These are phyloP conservation scores for Sutorius eximius DNA, from an alignment of 1,284 basidiomycete species.

Conservation along the genomic window DNA sequence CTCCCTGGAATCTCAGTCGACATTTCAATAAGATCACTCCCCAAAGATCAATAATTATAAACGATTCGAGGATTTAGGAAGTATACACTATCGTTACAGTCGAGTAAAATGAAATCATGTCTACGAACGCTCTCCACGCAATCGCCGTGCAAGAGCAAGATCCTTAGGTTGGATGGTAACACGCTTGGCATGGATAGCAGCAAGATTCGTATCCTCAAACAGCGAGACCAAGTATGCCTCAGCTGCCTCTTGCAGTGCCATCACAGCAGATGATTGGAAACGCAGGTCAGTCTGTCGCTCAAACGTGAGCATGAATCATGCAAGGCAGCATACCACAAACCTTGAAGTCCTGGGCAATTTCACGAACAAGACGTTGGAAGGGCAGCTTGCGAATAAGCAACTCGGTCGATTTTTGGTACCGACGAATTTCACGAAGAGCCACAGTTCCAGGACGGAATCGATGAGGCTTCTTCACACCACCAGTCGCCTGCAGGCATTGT, in stretches of 20 bases:
- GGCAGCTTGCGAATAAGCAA: constrained; percentile 90
- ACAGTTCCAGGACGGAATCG: constrained; percentile 97
- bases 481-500: constrained; percentile 46
- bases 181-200: constrained; percentile 75
- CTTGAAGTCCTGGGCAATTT: constrained; percentile 75
- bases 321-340: constrained; percentile 38
- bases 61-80: neutral
- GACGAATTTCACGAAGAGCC: constrained; percentile 94
- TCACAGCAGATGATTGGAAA: constrained; percentile 75
- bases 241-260: constrained; percentile 75
- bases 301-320: constrained; percentile 13
- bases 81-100: constrained; percentile 16
- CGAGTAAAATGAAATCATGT: neutral
- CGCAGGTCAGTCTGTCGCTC: constrained; percentile 18
- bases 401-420: constrained; percentile 96
- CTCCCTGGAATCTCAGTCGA: no score
- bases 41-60: neutral
- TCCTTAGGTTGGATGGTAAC: constrained; percentile 77
- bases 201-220: constrained; percentile 72
- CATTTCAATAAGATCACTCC: no score
- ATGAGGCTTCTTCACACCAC: constrained; percentile 97
- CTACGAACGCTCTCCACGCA: constrained; percentile 36
- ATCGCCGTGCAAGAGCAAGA: constrained; percentile 42
- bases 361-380: constrained; percentile 72
- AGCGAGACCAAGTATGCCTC: constrained; percentile 80